Percentiles rank a stretch among this genome's conserved stretches.
Evolutionary conservation across 225 moss, liverwort and hornwort species (phyloP).

Genomic region (Asterella californica): DNA sequence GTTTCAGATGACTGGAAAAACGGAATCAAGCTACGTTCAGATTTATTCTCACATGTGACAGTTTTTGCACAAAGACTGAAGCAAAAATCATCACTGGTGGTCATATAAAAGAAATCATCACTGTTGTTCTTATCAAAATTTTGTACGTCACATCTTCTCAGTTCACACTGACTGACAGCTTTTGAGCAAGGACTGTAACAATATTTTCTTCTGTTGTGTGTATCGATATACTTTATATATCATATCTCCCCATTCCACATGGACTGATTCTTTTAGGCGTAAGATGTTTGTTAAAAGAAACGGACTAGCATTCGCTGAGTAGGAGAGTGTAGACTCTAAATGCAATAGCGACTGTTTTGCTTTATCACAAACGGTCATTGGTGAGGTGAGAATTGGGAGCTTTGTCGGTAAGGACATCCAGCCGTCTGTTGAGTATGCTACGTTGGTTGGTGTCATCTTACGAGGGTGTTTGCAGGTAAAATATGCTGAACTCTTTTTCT

Average conservation of each 20-base stretch:
- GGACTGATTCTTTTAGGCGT: not conserved
- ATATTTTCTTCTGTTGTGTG: not conserved
- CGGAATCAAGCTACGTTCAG: not conserved
- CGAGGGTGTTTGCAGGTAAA: not conserved
- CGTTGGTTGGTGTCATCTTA: not conserved
- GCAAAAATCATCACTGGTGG: not conserved
- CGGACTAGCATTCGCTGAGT: not conserved
- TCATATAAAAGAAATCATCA: not conserved
- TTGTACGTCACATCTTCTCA: not conserved
- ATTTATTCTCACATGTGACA: not conserved
- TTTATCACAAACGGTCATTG: too few species aligned
- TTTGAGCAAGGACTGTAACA: not conserved
- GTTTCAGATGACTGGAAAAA: not conserved
- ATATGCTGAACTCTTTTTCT: not conserved
- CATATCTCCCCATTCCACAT: not conserved
- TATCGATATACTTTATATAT: not conserved
- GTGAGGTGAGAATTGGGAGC: too few species aligned
- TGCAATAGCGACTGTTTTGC: too few species aligned
- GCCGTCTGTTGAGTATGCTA: not conserved
- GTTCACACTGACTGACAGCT: not conserved
- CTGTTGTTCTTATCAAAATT: not conserved
- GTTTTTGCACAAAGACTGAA: not conserved
- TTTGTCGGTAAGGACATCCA: too few species aligned
- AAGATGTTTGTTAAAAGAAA: not conserved
- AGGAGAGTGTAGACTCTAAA: too few species aligned